Percentiles rank a stretch among this genome's conserved stretches.
Conservation (phyloP, 768 basidiomycete genomes). For the Podaxis sp. region DNA sequence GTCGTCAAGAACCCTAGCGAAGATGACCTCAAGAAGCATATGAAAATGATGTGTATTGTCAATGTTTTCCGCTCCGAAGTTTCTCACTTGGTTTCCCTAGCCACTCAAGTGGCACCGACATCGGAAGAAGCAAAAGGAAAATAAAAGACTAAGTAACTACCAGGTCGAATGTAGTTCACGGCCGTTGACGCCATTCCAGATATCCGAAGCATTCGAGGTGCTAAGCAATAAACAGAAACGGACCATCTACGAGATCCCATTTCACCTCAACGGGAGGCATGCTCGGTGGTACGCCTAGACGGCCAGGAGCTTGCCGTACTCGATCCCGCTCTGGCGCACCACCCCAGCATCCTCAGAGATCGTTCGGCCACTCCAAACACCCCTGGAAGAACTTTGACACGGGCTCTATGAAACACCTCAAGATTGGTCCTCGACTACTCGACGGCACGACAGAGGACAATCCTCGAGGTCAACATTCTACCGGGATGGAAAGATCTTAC, state of each 20-base stretch:
- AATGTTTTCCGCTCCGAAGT: neutral
- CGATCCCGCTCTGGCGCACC: constrained; percentile 23
- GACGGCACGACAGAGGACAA: constrained; percentile 80
- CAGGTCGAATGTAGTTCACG: neutral
- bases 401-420: constrained; percentile 86
- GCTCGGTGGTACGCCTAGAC: constrained; percentile 52
- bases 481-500: constrained; percentile 98
- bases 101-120: constrained; percentile 93
- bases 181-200: constrained; percentile 36
- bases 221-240: constrained; percentile 87
- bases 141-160: constrained; percentile 78
- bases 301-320: constrained; percentile 23
- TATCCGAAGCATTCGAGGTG: constrained; percentile 96
- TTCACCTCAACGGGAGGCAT: constrained; percentile 52
- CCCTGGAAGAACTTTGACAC: constrained; percentile 82
- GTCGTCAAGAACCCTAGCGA: constrained; percentile 71
- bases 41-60: constrained; percentile 70
- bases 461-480: constrained; percentile 74
- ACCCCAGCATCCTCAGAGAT: constrained; percentile 55
- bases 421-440: constrained; percentile 74
- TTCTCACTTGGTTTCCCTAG: constrained; percentile 28
- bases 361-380: constrained; percentile 77
- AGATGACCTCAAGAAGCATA: constrained; percentile 92
- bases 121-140: constrained; percentile 83
- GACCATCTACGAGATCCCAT: constrained; percentile 65